Evolutionary conservation across 495 filamentous ascomycete species (phyloP).

Genomic region (Aspergillus saccharolyticus): DNA sequence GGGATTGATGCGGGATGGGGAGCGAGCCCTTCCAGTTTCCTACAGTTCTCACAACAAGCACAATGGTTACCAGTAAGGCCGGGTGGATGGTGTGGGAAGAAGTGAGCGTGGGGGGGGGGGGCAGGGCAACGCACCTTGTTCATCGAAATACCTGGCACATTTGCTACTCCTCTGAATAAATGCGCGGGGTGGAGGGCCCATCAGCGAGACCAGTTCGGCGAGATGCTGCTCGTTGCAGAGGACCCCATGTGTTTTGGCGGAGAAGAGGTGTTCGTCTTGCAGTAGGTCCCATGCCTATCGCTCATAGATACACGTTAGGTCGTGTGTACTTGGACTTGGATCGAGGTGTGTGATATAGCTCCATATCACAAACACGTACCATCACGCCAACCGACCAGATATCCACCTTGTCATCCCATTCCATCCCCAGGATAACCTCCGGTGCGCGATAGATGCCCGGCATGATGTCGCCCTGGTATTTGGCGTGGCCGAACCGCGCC

Average conservation of each 20-base stretch:
- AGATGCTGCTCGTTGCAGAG: constrained; percentile 30
- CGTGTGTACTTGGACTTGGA: not conserved
- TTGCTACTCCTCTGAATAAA: constrained; percentile 25
- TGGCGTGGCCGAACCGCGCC: not conserved
- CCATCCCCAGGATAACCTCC: not conserved
- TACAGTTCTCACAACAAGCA: too few species aligned
- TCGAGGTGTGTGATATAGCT: too few species aligned
- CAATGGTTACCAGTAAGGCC: too few species aligned
- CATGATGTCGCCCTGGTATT: not conserved
- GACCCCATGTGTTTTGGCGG: constrained; percentile 12
- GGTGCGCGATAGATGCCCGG: not conserved
- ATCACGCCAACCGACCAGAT: not conserved
- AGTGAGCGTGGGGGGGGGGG: too few species aligned
- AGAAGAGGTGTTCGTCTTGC: constrained; percentile 15
- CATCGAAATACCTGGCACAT: constrained; percentile 23
- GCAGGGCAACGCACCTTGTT: constrained; percentile 15
- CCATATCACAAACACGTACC: not conserved
- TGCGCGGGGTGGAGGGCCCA: constrained; percentile 32
- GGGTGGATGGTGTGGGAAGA: too few species aligned
- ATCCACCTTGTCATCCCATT: not conserved
- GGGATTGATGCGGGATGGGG: constrained; percentile 20
- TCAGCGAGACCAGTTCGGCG: constrained; percentile 31
- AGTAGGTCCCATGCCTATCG: constrained; percentile 18
- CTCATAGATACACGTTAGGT: too few species aligned
- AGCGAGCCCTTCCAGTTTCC: constrained; percentile 24